Base-by-base conservation (phyloP, 805 yeast species). In the Candida cerambycidarum region DNA sequence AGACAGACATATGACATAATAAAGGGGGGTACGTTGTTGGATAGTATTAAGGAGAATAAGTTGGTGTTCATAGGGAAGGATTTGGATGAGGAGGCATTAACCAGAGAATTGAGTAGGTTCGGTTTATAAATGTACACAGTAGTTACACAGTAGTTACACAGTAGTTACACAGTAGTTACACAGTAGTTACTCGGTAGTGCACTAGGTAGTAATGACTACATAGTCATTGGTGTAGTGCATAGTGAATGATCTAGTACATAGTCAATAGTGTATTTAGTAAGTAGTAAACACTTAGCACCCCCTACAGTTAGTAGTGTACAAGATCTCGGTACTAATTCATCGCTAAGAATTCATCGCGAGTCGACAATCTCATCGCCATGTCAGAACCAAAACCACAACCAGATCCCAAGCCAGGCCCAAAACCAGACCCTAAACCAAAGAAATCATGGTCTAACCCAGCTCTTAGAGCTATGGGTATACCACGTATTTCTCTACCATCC, bases 1-100 rank as follows among this genome's bases (percentile, higher is more conserved):
- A 73, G 98, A 46, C 93, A 89, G 42, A 89, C 96, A 0, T 93
- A 89, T 62, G 99, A 93, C 48, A 69, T 88, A 2, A 72, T 83
- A 3, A 80, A 77, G 11, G 68, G 67, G 5, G 68, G 67, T 2
- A 39, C 46, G 13, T 53, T 59, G 33, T 68, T 72, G 4, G 67
- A 65, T 12, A 73, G 66, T 0, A 58, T 69, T 2, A 54, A 52
- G 0, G 45, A 59, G 23, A 80, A 83, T 45, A 86, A 83, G 61
- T 49, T 88, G 19, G 90, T 88, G 1, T 66, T 88, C 10, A 88
- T 88, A 31, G 96, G 96, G 1, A 83, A 85, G 59, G 72, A 76
- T 36, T 60, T 87, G 25, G 57, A 62, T 12, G 50, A 64, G 33
- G 55, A 57, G 1, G 67, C 63, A 23, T 52, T 80, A 24, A 8